phyloP scores from a whole-genome alignment of 805 yeast genomes.

The Zygotorulaspora danielsina region DNA sequence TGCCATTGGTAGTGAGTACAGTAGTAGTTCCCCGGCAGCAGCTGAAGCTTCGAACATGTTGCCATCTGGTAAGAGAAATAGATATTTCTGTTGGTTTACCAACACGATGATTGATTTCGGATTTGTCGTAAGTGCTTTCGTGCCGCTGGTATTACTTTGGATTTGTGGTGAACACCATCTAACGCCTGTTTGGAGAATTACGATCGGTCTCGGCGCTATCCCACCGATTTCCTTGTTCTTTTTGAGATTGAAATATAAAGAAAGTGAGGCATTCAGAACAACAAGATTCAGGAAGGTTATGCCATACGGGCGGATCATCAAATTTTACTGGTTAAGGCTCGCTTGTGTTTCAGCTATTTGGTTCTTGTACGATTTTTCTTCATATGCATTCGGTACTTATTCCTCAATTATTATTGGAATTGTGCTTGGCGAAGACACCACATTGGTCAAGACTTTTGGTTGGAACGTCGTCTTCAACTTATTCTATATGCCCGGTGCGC shows the following conservation, averaged over 20 bases:
- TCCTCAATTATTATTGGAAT: slow-evolving; percentile 63
- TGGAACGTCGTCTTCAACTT: slow-evolving; percentile 88
- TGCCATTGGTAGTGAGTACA: slow-evolving; percentile 93
- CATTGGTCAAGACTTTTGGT: slow-evolving; percentile 73
- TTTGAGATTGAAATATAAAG: slow-evolving; percentile 70
- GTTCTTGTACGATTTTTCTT: slow-evolving; percentile 87
- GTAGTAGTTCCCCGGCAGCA: slow-evolving; percentile 88
- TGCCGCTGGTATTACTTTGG: slow-evolving; percentile 81
- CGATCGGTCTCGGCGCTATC: slow-evolving; percentile 85
- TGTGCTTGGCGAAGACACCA: slow-evolving; percentile 53
- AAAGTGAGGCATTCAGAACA: slow-evolving; percentile 67
- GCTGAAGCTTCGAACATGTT: slow-evolving; percentile 82
- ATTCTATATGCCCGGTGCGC: slow-evolving; percentile 87
- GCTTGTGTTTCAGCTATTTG: slow-evolving; percentile 69
- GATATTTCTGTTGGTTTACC: slow-evolving; percentile 87
- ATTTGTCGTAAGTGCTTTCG: slow-evolving; percentile 77
- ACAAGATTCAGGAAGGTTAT: slow-evolving; percentile 58
- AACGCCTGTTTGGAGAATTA: slow-evolving; percentile 85
- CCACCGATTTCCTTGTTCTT: slow-evolving; percentile 77
- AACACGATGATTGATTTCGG: slow-evolving; percentile 84
- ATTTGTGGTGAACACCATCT: slow-evolving; percentile 69
- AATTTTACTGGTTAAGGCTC: slow-evolving; percentile 82
- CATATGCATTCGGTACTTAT: slow-evolving; percentile 83
- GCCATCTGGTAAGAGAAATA: slow-evolving; percentile 79
- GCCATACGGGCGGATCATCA: slow-evolving; percentile 67